These are phyloP conservation scores for Clohesyomyces aquaticus DNA, from an alignment of 495 filamentous ascomycete genomes.

Conservation along the genomic window DNA sequence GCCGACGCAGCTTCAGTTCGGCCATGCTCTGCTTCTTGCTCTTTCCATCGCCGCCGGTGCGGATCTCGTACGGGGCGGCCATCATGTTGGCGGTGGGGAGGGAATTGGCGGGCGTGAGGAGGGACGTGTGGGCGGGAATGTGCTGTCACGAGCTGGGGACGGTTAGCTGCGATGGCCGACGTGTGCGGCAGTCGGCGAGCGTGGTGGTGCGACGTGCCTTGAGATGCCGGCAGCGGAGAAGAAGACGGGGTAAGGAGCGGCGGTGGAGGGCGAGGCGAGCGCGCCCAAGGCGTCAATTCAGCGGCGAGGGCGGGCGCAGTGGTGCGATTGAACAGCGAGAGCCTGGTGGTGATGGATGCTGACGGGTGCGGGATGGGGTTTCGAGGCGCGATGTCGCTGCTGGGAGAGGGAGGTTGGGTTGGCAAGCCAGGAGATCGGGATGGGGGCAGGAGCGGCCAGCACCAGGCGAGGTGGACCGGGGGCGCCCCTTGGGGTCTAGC, in stretches of 20 bases:
- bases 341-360: constrained; percentile 19
- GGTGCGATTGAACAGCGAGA: constrained; percentile 22
- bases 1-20: constrained; percentile 90
- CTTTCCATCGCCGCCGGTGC: constrained; percentile 60
- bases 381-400: constrained; percentile 2
- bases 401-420: constrained; percentile 16
- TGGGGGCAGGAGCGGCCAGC: background rate
- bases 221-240: constrained; percentile 39
- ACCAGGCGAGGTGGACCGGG: background rate
- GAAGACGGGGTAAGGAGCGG: constrained; percentile 43
- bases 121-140: background rate
- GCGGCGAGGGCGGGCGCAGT: constrained; percentile 12
- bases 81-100: constrained; percentile 39
- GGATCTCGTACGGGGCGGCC: constrained; percentile 50
- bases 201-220: constrained; percentile 41
- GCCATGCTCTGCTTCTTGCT: constrained; percentile 99
- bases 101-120: background rate
- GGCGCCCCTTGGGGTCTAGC: background rate
- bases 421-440: constrained; percentile 17
- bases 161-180: constrained; percentile 14
- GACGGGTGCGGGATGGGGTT: constrained; percentile 19
- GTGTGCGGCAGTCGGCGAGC: constrained; percentile 19
- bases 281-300: constrained; percentile 5
- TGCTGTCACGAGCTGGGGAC: constrained; percentile 2
- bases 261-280: constrained; percentile 32